phyloP scores from a whole-genome alignment of 495 filamentous ascomycete species.

The Tricharina praecox region DNA sequence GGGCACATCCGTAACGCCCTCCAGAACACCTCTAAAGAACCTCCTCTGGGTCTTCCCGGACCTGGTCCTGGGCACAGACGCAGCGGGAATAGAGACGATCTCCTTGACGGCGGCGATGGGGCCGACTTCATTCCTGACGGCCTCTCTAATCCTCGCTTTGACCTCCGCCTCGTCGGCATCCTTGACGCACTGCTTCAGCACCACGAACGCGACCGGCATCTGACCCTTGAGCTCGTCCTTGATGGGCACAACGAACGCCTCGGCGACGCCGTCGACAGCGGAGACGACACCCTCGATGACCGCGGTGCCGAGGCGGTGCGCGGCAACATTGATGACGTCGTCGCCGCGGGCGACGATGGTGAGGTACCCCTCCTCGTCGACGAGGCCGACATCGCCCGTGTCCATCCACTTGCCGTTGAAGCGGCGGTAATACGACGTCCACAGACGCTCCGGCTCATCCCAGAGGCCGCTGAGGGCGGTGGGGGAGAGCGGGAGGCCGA shows the following conservation, averaged over 20 bases:
- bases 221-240: slow-evolving; percentile 77
- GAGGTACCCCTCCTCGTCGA: slow-evolving; percentile 58
- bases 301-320: slow-evolving; percentile 78
- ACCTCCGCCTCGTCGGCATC: slow-evolving; percentile 28
- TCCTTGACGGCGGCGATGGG: slow-evolving; percentile 71
- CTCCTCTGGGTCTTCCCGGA: slow-evolving; percentile 74
- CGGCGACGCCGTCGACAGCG: slow-evolving; percentile 56
- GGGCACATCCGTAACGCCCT: slow-evolving; percentile 29
- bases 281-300: slow-evolving; percentile 81
- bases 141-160: slow-evolving; percentile 49
- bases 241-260: slow-evolving; percentile 70
- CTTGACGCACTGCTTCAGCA: slow-evolving; percentile 33
- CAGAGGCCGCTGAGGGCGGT: slow-evolving; percentile 75
- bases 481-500: slow-evolving; percentile 64
- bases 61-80: slow-evolving; percentile 76
- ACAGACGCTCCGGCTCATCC: slow-evolving; percentile 69
- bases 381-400: slow-evolving; percentile 75
- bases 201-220: slow-evolving; percentile 77
- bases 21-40: slow-evolving; percentile 63
- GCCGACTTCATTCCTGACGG: slow-evolving; percentile 77
- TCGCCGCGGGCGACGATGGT: slow-evolving; percentile 55
- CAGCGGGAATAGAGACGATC: slow-evolving; percentile 49
- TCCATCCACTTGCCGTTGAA: slow-evolving; percentile 72
- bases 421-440: slow-evolving; percentile 59
- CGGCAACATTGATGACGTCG: slow-evolving; percentile 91